Evolutionary conservation across 345 rosid species (phyloP).

Genomic region (Lepidium africanum): DNA sequence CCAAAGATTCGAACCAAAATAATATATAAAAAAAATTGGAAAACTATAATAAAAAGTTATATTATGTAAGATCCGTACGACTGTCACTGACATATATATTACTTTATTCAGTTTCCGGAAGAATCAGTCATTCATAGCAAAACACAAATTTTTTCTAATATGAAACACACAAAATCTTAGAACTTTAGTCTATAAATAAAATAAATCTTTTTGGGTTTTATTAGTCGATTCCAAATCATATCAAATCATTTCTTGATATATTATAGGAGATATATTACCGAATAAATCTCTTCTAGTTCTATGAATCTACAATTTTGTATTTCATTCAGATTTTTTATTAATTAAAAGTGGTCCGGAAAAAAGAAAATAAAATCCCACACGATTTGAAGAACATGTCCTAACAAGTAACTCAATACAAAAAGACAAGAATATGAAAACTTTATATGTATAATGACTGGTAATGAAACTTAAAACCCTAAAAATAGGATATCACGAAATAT

Average conservation of each 20-base stretch:
- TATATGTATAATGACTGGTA: constrained; percentile 20
- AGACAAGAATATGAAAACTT: constrained; percentile 9
- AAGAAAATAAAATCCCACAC: not conserved
- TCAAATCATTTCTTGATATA: constrained; percentile 16
- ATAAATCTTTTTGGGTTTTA: not conserved
- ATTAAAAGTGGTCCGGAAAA: constrained; percentile 21
- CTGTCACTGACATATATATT: constrained; percentile 14
- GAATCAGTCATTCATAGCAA: constrained; percentile 21
- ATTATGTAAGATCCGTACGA: constrained; percentile 21
- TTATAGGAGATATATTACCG: not conserved
- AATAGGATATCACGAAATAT: constrained; percentile 56
- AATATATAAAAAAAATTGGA: not conserved
- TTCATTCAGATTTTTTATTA: not conserved
- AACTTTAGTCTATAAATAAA: not conserved
- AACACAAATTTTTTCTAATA: constrained; percentile 17
- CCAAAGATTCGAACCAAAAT: not conserved
- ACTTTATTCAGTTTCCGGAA: constrained; percentile 8
- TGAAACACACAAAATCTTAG: constrained; percentile 11
- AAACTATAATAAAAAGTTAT: not conserved
- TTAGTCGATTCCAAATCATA: constrained; percentile 18
- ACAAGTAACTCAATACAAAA: constrained; percentile 16
- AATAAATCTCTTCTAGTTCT: constrained; percentile 9
- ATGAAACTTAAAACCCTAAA: constrained; percentile 39
- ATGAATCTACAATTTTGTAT: not conserved
- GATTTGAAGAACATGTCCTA: constrained; percentile 22